These are phyloP conservation scores for Thelonectria olida DNA, from an alignment of 2,329 filamentous ascomycete genomes.

Conservation along the genomic window DNA sequence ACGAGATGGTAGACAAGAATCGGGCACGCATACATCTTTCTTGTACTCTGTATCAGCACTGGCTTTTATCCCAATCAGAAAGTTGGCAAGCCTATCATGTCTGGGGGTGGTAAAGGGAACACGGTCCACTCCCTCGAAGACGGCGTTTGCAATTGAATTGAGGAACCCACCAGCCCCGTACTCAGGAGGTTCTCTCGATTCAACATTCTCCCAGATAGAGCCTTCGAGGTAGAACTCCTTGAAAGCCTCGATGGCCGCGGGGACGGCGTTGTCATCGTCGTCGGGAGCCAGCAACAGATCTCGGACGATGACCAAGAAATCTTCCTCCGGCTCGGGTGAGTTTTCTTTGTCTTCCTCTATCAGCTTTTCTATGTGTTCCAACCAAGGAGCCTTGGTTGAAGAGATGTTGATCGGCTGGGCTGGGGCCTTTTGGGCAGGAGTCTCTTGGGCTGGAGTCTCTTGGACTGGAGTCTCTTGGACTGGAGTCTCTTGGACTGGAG, in stretches of 20 bases:
- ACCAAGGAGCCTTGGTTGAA: not conserved
- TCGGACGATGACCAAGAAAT: not conserved
- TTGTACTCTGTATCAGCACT: not conserved
- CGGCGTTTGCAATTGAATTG: too few relatives aligned
- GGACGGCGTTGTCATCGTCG: not conserved
- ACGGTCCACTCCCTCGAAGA: too few relatives aligned
- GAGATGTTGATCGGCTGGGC: not conserved
- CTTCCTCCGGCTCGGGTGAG: not conserved
- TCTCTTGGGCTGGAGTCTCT: too few relatives aligned
- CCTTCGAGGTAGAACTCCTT: not conserved
- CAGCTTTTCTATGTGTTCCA: not conserved
- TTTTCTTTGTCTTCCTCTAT: slow-evolving; percentile 7
- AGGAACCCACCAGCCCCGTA: not conserved
- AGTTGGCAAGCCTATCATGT: slow-evolving; percentile 14
- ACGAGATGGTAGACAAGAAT: not conserved
- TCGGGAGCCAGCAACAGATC: slow-evolving; percentile 9
- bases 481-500: too few relatives aligned
- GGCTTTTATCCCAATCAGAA: slow-evolving; percentile 8
- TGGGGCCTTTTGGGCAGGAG: too few relatives aligned
- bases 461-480: too few relatives aligned
- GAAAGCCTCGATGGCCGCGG: not conserved
- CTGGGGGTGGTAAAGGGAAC: not conserved
- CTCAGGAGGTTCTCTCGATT: not conserved
- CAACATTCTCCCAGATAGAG: not conserved
- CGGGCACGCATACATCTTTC: not conserved